Evolutionary conservation across 176 grass and related monocot genomes (phyloP).

Genomic region (Triticum turgidum): DNA sequence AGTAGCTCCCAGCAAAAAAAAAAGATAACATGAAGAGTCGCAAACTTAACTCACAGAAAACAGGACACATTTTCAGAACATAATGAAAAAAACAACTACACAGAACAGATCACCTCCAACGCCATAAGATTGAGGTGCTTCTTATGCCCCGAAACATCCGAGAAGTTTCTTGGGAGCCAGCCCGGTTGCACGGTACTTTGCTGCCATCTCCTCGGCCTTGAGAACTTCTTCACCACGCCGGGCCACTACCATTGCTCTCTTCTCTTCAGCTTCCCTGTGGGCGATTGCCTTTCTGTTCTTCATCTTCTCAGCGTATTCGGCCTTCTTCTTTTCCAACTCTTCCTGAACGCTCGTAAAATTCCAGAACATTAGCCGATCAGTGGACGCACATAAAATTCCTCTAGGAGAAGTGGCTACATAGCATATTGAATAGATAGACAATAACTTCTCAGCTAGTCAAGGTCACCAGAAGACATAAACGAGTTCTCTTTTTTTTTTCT

Average conservation of each 20-base stretch:
- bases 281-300: slow-evolving; percentile 73
- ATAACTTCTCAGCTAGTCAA: not conserved
- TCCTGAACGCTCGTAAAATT: slow-evolving; percentile 41
- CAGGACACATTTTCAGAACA: not conserved
- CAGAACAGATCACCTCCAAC: not conserved
- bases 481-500: not conserved
- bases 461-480: not conserved
- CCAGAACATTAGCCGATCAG: not conserved
- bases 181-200: slow-evolving; percentile 75
- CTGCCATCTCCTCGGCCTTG: slow-evolving; percentile 74
- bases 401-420: not conserved
- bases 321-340: slow-evolving; percentile 78
- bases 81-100: not conserved
- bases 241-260: slow-evolving; percentile 56
- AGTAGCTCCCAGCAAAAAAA: not conserved
- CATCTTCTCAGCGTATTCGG: slow-evolving; percentile 69
- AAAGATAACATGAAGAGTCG: not conserved
- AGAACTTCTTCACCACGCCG: slow-evolving; percentile 62
- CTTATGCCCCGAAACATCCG: slow-evolving; percentile 70
- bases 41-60: not conserved
- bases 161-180: slow-evolving; percentile 66
- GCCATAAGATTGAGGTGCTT: not conserved
- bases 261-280: slow-evolving; percentile 82
- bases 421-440: not conserved
- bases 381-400: not conserved